Base-by-base conservation (phyloP, 805 yeast species). In the Candida xyloterini region DNA sequence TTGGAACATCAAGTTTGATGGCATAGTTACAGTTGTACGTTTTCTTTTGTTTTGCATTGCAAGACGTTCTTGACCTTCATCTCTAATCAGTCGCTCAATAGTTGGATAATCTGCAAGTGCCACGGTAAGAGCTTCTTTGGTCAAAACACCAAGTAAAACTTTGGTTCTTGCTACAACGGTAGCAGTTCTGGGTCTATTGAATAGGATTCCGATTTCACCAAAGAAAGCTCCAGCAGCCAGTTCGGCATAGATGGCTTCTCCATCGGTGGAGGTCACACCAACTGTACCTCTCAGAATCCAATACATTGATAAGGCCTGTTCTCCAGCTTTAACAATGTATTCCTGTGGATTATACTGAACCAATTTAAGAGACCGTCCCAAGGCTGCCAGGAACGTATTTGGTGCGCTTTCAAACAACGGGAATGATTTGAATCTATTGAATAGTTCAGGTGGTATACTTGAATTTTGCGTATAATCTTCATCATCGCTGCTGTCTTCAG, bases 271-370 rank as follows among this genome's bases (percentile, higher is more conserved):
- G 0, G 88, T 77, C 10, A 84, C 87, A n/a, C 79, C 77, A 2
- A 84, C 91, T 0, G 80, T 71, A 3, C 93, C 93, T 52, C 83
- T 74, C 11, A 84, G 59, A 27, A 84, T 79, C 89, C 91, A 83
- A 54, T 82, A 84, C 86, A 84, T 82, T 15, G 90, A 75, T 49
- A 73, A 74, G 2, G 88, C 79, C 1, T 80, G 82, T 48, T 83
- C 89, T 1, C 91, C 90, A 47, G 71, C 76, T 42, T 77, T 78
- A 30, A 84, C 78, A 26, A 84, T 79, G 55, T 76, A 79, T 44
- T 79, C 84, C 50, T 81, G 86, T 0, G 90, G 81, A 43, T 76
- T 79, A 44, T 70, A 77, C 41, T 78, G 83, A 44, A 80, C 73
- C 7, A 82, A 67, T 33, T 73, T 71, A 15, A 84, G 63, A 38